Evolutionary conservation across 495 filamentous ascomycete genomes (phyloP).

Genomic region (Xylaria bambusicola): DNA sequence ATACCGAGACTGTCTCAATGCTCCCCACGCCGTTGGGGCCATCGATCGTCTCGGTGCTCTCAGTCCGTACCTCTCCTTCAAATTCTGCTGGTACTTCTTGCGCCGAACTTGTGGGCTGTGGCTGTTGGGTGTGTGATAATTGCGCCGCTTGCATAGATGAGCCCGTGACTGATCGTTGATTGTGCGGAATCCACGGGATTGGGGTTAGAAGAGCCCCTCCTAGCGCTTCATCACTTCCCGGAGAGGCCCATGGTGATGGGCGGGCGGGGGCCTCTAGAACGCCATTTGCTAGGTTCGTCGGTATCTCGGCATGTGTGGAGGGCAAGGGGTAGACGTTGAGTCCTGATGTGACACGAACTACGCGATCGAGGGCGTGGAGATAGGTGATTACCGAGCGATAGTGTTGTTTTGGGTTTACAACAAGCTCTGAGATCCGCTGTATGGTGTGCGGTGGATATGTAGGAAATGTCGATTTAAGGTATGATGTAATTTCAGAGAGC

Average conservation of each 20-base stretch:
- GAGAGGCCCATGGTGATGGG: conserved; percentile 45
- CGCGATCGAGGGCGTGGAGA: conserved; percentile 86
- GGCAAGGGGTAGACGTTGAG: conserved; percentile 81
- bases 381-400: conserved; percentile 81
- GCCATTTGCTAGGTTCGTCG: conserved; percentile 57
- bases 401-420: conserved; percentile 72
- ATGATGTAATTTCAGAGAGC: conserved; percentile 64
- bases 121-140: conserved; percentile 22
- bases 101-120: conserved; percentile 22
- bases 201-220: conserved; percentile 92
- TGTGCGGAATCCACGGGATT: conserved; percentile 76
- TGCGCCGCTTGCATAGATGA: conserved; percentile 4
- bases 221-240: conserved; percentile 81
- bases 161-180: conserved; percentile 22
- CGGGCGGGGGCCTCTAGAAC: conserved; percentile 68
- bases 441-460: conserved; percentile 85
- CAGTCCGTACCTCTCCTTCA: conserved; percentile 60
- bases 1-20: conserved; percentile 71
- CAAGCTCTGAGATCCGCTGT: conserved; percentile 90
- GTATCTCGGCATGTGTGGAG: conserved; percentile 53
- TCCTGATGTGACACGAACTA: conserved; percentile 86
- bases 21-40: conserved; percentile 70
- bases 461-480: conserved; percentile 68
- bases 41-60: conserved; percentile 69
- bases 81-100: conserved; percentile 35